phyloP scores from a whole-genome alignment of 1,139 yeast species.

The Protomyces lactucae-debilis region DNA sequence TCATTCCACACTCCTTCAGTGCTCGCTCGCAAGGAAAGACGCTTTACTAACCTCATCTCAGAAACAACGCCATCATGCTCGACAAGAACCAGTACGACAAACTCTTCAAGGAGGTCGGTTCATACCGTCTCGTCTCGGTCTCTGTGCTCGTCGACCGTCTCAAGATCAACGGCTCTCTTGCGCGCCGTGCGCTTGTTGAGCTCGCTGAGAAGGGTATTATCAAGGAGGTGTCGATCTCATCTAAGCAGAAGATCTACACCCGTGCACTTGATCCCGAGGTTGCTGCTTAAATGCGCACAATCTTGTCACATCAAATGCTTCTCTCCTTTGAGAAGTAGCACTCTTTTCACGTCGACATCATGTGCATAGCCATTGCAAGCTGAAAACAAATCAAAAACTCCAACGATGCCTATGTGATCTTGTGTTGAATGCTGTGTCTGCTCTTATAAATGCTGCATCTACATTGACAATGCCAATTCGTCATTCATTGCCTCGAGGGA shows the following conservation, averaged over 20 bases:
- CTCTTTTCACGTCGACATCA: background rate
- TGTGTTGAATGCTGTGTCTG: background rate
- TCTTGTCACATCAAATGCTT: background rate
- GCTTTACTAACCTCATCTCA: background rate
- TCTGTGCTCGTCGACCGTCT: slow-evolving; percentile 98
- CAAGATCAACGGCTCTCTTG: slow-evolving; percentile 98
- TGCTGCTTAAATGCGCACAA: background rate
- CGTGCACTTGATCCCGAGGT: slow-evolving; percentile 30
- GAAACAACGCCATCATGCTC: slow-evolving; percentile 76
- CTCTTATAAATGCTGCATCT: background rate
- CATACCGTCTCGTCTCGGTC: slow-evolving; percentile 96
- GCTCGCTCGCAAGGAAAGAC: too few relatives aligned
- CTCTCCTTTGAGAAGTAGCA: background rate
- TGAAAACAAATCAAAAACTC: background rate
- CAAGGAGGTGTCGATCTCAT: slow-evolving; percentile 90
- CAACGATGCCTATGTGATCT: background rate
- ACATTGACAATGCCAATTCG: background rate
- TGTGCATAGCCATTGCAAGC: background rate
- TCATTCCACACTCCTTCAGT: too few relatives aligned
- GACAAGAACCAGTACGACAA: slow-evolving; percentile 99
- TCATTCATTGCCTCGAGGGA: background rate
- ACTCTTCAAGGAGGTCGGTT: slow-evolving; percentile 98
- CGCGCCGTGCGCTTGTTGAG: slow-evolving; percentile 96
- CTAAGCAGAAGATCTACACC: slow-evolving; percentile 90
- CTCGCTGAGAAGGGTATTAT: slow-evolving; percentile 94